A percentile compares a stretch with the other conserved stretches of the same genome.
These are phyloP conservation scores for Graphilbum ipis-grandicollis DNA, from an alignment of 2,329 filamentous ascomycete genomes.

Conservation along the genomic window DNA sequence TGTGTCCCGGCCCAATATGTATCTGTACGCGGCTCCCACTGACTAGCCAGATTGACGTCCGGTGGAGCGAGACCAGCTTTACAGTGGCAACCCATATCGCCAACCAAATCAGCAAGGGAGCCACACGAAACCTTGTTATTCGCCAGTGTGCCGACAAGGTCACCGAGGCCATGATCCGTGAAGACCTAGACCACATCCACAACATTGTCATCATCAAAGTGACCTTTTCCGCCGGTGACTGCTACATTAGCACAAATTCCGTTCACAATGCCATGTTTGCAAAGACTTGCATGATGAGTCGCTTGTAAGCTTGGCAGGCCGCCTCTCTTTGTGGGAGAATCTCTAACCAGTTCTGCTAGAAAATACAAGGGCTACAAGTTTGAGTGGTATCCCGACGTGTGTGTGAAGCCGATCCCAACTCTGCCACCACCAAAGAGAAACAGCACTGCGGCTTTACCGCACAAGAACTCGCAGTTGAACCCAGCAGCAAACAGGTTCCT, in stretches of 20 bases:
- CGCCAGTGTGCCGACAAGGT: slow-evolving; percentile 37
- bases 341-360: slow-evolving; percentile 14
- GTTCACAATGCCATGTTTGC: slow-evolving; percentile 61
- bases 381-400: slow-evolving; percentile 58
- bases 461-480: slow-evolving; percentile 12
- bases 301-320: slow-evolving; percentile 21
- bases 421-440: slow-evolving; percentile 7
- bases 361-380: slow-evolving; percentile 56
- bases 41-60: slow-evolving; percentile 43
- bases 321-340: neutral
- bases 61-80: slow-evolving; percentile 58
- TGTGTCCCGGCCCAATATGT: slow-evolving; percentile 11
- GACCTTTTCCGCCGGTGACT: slow-evolving; percentile 37
- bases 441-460: neutral
- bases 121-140: slow-evolving; percentile 59
- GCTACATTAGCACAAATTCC: slow-evolving; percentile 59
- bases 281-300: slow-evolving; percentile 59
- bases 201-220: slow-evolving; percentile 56
- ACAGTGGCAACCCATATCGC: slow-evolving; percentile 43
- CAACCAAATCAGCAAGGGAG: slow-evolving; percentile 45
- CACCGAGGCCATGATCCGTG: slow-evolving; percentile 46
- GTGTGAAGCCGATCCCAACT: slow-evolving; percentile 31
- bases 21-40: neutral
- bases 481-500: slow-evolving; percentile 43
- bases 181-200: slow-evolving; percentile 70